phyloP scores from a whole-genome alignment of 75 land plant genomes.

The Isoetes taiwanensis region DNA sequence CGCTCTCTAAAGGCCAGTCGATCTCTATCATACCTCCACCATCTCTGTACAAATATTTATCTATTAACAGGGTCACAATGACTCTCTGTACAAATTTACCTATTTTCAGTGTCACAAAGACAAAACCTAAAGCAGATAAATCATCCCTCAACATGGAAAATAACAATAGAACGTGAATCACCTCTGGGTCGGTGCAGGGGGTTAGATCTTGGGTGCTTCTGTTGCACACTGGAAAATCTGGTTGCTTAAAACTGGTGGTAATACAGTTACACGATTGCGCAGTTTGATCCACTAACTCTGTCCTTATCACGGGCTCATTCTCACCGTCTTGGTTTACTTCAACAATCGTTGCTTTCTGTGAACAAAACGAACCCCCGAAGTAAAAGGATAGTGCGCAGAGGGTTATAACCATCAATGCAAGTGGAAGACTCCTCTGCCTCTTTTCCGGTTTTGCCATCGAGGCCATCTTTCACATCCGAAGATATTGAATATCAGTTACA shows the following conservation, averaged over 20 bases:
- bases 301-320: not conserved
- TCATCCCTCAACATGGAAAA: too few relatives aligned
- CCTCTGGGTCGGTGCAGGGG: not conserved
- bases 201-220: not conserved
- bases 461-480: too few relatives aligned
- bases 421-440: not conserved
- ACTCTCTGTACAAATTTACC: too few relatives aligned
- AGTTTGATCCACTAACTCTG: not conserved
- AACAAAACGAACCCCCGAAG: not conserved
- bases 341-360: not conserved
- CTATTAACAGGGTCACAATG: not conserved
- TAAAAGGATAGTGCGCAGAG: not conserved
- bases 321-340: not conserved
- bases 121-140: not conserved
- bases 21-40: not conserved
- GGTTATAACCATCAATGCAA: not conserved
- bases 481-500: too few relatives aligned
- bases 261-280: not conserved
- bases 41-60: not conserved
- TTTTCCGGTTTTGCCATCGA: too few relatives aligned
- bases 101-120: too few relatives aligned
- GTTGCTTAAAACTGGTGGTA: too few relatives aligned
- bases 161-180: not conserved
- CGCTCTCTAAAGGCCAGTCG: slow-evolving; percentile 1
- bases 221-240: slow-evolving; percentile 2